phyloP scores from a whole-genome alignment of 2,329 filamentous ascomycete genomes.

The Colletotrichum sp. region DNA sequence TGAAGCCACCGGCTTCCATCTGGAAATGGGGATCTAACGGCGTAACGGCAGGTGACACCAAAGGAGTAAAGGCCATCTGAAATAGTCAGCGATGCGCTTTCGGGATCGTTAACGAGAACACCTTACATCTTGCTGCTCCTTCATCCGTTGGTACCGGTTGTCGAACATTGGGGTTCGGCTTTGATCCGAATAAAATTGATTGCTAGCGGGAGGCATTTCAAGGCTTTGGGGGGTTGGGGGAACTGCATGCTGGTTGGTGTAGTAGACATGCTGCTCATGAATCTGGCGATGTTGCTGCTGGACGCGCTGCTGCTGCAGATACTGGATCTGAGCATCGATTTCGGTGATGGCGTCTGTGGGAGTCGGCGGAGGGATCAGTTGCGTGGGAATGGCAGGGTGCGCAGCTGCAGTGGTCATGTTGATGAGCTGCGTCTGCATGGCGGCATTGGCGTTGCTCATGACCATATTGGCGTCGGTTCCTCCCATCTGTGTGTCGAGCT shows the following conservation, averaged over 20 bases:
- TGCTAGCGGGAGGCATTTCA: constrained; percentile 70
- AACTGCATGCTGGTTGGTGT: constrained; percentile 63
- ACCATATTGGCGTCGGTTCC: constrained; percentile 45
- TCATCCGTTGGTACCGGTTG: constrained; percentile 64
- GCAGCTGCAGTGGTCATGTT: constrained; percentile 51
- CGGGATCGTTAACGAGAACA: neutral
- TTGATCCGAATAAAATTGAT: constrained; percentile 65
- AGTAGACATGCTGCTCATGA: constrained; percentile 57
- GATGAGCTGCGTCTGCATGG: constrained; percentile 48
- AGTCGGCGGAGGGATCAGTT: constrained; percentile 48
- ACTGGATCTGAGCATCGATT: constrained; percentile 71
- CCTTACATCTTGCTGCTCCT: constrained; percentile 72
- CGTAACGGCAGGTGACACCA: constrained; percentile 85
- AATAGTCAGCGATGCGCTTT: constrained; percentile 29
- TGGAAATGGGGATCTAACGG: constrained; percentile 76
- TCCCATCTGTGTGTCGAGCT: constrained; percentile 56
- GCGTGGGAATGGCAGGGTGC: constrained; percentile 51
- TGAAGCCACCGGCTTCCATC: constrained; percentile 60
- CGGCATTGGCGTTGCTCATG: constrained; percentile 28
- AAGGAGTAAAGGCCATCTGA: constrained; percentile 78
- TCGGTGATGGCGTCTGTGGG: constrained; percentile 60
- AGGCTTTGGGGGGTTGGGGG: constrained; percentile 84
- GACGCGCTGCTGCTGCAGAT: constrained; percentile 67
- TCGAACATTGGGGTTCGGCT: constrained; percentile 68
- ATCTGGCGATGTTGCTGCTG: constrained; percentile 65